Evolutionary conservation across 805 yeast species (phyloP), one percentile per base, ranked within the genome.

Genomic region (Lachancea fermentati): DNA sequence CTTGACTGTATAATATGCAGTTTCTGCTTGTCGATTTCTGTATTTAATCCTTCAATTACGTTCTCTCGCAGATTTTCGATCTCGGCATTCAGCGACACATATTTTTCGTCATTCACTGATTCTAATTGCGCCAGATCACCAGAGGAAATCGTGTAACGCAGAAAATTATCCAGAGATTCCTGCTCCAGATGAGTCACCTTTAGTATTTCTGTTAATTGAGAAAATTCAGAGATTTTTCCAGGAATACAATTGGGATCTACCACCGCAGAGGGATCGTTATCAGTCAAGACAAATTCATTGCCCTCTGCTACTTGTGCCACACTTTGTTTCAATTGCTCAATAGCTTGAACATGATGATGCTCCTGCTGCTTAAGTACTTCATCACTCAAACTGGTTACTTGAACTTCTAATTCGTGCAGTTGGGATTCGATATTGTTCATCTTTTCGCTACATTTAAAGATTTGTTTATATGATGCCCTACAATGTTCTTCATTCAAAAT

Each of bases 81-180:
- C 19, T 52, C 49, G n/a, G 45, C 37, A 24, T 52, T 47, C 12
- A 55, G 41, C 14, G 42, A 42, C 17, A 44, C 44, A 39, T 43
- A 54, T 26, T 42, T 44, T 25, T 54, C 49, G 40, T 60, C 62
- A 13, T 52, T 41, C n/a, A 43, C 44, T 7, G 59, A 47, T 3
- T 48, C 43, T 3, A 59, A 24, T 17, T 49, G 48, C 32, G 50
- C 30, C 6, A 46, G 34, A 16, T 47, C 47, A n/a, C 49, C 37
- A 3, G 58, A 47, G 5, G 60, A 53, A 15, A 60, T 47, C 0
- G 58, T 57, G 18, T 52, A 51, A 17, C 65, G 48, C 26, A 60
- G 43, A 37, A 60, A 60, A 38, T 53, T 51, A 37, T 60, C 65
- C 17, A 60, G 39, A 0, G 60, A 48, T 33, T 60, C 65, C 40